Evolutionary conservation across 1,284 basidiomycete species (phyloP), one percentile per base, ranked within the genome.

Genomic region (Megacollybia platyphylla): DNA sequence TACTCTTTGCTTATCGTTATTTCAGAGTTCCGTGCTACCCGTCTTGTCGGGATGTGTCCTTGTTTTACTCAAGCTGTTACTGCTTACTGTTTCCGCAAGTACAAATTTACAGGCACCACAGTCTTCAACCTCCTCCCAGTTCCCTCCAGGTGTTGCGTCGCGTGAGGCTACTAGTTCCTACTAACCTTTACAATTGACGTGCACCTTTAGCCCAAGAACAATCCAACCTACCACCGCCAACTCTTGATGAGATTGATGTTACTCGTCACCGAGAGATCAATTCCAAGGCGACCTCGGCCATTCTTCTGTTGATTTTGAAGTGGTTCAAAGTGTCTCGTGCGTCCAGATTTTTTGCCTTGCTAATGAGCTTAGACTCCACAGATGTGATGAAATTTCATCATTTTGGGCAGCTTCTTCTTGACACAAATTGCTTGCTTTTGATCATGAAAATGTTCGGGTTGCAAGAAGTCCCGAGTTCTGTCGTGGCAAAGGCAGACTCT

Each of bases 331-430:
- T 87, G 28, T 96, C 91, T 41, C 92, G 91, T 93, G 51, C 59
- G 85, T 72, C 20, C 24, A 36, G 35, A 38, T 20, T 29, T 36
- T 42, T 31, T 17, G n/a, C 20, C 44, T 40, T 24, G 35, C 9
- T 11, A 9, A 27, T 43, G 36, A 48, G 36, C 28, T 35, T 10
- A 44, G 26, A 29, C 46, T 18, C 35, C 5, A 17, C 52, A 93
- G 90, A 98, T 63, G 82, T 87, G 27, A 93, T 99, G 85, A 98
- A 98, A 59, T 97, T 97, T 58, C 93, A 98, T 61, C 91, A 97
- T 61, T 71, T 99, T 27, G 90, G 91, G 5, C 93, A 96, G 60
- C 75, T 93, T 20, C 68, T 99, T 7, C 78, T 98, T 40, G 96
- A 98, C 55, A 93, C 90, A 15, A 98, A 98, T 56, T 96, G 92